Conservation (phyloP, 2,329 filamentous ascomycete species). For the Fusarium napiforme region DNA sequence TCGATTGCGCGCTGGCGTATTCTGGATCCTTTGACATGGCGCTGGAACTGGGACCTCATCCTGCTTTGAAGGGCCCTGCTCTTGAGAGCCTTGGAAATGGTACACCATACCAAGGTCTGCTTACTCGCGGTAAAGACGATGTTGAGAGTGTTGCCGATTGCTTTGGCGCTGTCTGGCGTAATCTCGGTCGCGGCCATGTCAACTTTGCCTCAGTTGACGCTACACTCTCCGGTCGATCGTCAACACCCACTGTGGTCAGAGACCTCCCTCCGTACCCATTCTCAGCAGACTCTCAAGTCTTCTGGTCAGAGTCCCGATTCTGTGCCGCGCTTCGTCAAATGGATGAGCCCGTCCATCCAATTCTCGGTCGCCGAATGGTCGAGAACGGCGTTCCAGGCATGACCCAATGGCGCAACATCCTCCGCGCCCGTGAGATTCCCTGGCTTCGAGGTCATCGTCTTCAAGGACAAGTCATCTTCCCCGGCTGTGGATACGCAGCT, state of each 20-base stretch:
- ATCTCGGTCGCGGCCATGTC: background rate
- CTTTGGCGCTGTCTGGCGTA: background rate
- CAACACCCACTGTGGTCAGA: background rate
- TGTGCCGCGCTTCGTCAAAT: background rate
- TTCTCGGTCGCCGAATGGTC: background rate
- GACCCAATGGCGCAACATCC: conserved; percentile 13
- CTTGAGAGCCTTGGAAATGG: background rate
- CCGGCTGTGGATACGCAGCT: conserved; percentile 8
- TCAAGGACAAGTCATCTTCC: conserved; percentile 21
- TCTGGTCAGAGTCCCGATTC: background rate
- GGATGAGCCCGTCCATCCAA: background rate
- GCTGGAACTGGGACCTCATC: conserved; percentile 3
- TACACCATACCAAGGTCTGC: background rate
- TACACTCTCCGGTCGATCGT: background rate
- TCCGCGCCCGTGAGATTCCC: background rate
- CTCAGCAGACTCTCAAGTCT: background rate
- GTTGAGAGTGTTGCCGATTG: background rate
- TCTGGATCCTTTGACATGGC: background rate
- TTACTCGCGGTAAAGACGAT: background rate
- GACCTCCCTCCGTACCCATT: conserved; percentile 3
- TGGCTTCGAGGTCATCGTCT: conserved; percentile 15
- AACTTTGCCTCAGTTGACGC: conserved; percentile 1
- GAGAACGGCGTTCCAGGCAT: background rate
- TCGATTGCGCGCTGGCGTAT: background rate
- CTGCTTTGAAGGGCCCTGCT: background rate